A percentile compares a stretch with the other conserved stretches of the same genome.
Evolutionary conservation across 1,284 basidiomycete genomes (phyloP).

Genomic region (Agaricales sp.): DNA sequence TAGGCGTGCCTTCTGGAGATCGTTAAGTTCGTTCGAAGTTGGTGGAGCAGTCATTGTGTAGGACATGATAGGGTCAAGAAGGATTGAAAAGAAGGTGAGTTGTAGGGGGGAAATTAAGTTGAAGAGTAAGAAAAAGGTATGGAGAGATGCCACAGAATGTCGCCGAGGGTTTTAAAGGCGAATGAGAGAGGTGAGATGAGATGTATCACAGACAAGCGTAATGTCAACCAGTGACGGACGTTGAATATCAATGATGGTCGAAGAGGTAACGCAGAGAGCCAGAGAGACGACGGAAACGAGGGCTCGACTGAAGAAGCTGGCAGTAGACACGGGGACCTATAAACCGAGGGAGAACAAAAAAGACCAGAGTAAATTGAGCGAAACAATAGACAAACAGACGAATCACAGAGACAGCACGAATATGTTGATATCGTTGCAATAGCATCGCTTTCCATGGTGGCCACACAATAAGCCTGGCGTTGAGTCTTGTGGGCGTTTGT

Average conservation of each 20-base stretch:
- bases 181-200: not conserved
- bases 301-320: not conserved
- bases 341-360: not conserved
- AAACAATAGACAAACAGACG: too few relatives aligned
- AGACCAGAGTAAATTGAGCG: not conserved
- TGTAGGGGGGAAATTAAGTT: not conserved
- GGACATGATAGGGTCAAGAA: not conserved
- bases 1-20: slow-evolving; percentile 39
- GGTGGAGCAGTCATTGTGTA: slow-evolving; percentile 14
- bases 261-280: not conserved
- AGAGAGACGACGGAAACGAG: not conserved
- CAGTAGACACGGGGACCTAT: too few relatives aligned
- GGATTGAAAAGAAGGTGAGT: not conserved
- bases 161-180: not conserved
- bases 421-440: too few relatives aligned
- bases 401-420: too few relatives aligned
- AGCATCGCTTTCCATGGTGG: too few relatives aligned
- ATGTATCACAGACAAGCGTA: not conserved
- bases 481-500: too few relatives aligned
- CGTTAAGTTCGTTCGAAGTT: slow-evolving; percentile 38
- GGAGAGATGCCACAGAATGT: not conserved
- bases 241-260: not conserved
- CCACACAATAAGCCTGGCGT: too few relatives aligned
- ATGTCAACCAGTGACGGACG: slow-evolving; percentile 1
- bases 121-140: not conserved